Evolutionary conservation across 2,329 filamentous ascomycete genomes (phyloP).

Genomic region (Talaromyces rugulosus): DNA sequence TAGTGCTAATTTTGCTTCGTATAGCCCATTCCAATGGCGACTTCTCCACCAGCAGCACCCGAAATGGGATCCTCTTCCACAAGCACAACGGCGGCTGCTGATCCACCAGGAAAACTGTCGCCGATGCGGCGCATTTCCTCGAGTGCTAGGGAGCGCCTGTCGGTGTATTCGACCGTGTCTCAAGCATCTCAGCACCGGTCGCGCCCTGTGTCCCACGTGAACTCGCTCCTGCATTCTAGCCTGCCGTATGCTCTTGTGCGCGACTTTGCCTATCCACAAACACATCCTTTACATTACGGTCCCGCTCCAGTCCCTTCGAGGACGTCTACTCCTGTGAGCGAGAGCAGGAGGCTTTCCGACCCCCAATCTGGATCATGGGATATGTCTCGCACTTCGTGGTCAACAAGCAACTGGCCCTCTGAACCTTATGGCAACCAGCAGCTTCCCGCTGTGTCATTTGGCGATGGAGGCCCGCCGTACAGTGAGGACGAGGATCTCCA

Average conservation of each 20-base stretch:
- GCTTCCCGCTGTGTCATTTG: conserved; percentile 76
- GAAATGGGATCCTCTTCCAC: not conserved
- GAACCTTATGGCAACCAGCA: conserved; percentile 62
- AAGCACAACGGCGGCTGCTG: conserved; percentile 30
- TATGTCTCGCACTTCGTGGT: conserved; percentile 56
- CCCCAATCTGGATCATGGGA: conserved; percentile 72
- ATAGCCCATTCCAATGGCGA: conserved; percentile 5
- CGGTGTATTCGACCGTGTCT: conserved; percentile 74
- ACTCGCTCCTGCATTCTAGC: conserved; percentile 79
- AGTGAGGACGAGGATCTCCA: conserved; percentile 94
- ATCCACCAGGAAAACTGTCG: conserved; percentile 53
- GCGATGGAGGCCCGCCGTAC: conserved; percentile 77
- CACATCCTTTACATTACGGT: conserved; percentile 88
- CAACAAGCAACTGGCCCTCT: conserved; percentile 44
- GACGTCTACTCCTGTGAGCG: conserved; percentile 79
- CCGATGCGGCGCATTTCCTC: conserved; percentile 67
- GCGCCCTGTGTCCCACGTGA: conserved; percentile 74
- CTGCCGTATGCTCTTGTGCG: conserved; percentile 85
- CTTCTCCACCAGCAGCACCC: conserved; percentile 7
- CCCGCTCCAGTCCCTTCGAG: conserved; percentile 77
- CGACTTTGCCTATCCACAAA: conserved; percentile 85
- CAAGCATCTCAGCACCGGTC: conserved; percentile 57
- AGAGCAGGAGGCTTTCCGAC: conserved; percentile 77
- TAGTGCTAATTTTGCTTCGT: not conserved
- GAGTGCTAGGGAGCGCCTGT: conserved; percentile 74